Percentiles rank a stretch among this genome's conserved stretches.
Conservation (phyloP, 352 stramenopile genomes). For the Globisporangium polare region DNA sequence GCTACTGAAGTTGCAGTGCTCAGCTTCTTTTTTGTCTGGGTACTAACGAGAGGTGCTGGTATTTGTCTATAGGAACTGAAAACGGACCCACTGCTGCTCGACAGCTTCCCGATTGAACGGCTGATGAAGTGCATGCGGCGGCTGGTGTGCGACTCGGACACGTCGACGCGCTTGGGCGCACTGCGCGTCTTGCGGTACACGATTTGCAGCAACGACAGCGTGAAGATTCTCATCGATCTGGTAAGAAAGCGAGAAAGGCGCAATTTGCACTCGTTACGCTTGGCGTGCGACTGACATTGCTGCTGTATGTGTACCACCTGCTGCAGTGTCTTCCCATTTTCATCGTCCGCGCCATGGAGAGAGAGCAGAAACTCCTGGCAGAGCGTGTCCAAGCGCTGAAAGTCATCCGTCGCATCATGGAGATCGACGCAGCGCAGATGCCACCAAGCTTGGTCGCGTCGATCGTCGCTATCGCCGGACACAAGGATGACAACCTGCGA, state of each 20-base stretch:
- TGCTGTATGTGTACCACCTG: not conserved
- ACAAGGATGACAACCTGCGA: slow-evolving; percentile 89
- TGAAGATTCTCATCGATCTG: slow-evolving; percentile 62
- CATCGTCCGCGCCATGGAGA: slow-evolving; percentile 77
- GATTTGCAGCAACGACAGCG: slow-evolving; percentile 72
- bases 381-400: slow-evolving; percentile 88
- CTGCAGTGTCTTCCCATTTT: slow-evolving; percentile 72
- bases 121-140: slow-evolving; percentile 77
- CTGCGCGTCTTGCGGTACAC: slow-evolving; percentile 80
- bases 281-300: not conserved
- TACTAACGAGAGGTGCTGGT: not conserved
- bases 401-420: slow-evolving; percentile 77
- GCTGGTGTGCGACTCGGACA: slow-evolving; percentile 75
- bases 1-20: not conserved
- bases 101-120: slow-evolving; percentile 76
- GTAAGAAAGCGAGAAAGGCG: slow-evolving; percentile 23
- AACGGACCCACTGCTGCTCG: slow-evolving; percentile 77
- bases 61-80: slow-evolving; percentile 65
- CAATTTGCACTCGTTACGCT: not conserved
- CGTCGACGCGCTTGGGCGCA: slow-evolving; percentile 68
- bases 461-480: slow-evolving; percentile 76
- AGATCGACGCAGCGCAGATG: slow-evolving; percentile 84
- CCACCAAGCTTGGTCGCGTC: slow-evolving; percentile 78
- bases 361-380: slow-evolving; percentile 82
- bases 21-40: not conserved